These are phyloP conservation scores for Barnettozyma sucrosica DNA, from an alignment of 805 yeast species.

Conservation along the genomic window DNA sequence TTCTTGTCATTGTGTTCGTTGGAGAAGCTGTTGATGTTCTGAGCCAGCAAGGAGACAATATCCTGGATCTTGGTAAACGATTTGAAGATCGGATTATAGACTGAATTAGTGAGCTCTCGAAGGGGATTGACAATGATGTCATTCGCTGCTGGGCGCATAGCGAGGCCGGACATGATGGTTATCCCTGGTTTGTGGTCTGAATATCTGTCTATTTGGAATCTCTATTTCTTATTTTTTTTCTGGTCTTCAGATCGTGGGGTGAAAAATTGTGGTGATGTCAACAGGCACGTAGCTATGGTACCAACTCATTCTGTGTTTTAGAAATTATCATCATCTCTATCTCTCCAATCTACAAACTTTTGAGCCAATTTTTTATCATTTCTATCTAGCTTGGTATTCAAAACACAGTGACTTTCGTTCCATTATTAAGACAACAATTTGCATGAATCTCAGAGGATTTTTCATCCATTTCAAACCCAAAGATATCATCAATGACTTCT, in stretches of 20 bases:
- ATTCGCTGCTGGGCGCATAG: slow-evolving; percentile 5
- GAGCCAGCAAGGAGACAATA: not conserved
- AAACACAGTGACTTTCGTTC: not conserved
- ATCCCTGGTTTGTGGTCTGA: not conserved
- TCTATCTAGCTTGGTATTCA: not conserved
- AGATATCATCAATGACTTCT: slow-evolving; percentile 5
- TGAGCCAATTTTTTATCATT: too few species aligned
- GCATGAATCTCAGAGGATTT: not conserved
- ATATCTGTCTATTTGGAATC: too few species aligned
- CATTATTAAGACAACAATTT: slow-evolving; percentile 5
- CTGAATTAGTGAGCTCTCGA: slow-evolving; percentile 4
- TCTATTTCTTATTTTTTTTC: not conserved
- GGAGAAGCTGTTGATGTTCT: not conserved
- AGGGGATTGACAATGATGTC: slow-evolving; percentile 5
- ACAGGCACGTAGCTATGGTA: not conserved
- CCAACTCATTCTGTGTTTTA: too few species aligned
- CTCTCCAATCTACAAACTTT: too few species aligned
- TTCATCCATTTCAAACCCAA: slow-evolving; percentile 5
- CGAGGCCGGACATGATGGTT: not conserved
- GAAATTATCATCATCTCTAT: too few species aligned
- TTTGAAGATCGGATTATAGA: slow-evolving; percentile 7
- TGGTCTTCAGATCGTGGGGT: not conserved
- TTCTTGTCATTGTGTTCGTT: not conserved
- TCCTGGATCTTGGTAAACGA: slow-evolving; percentile 5
- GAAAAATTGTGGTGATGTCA: not conserved